Evolutionary conservation across 768 basidiomycete species (phyloP), one percentile per base, ranked within the genome.

Genomic region (Tulasnella sp.): DNA sequence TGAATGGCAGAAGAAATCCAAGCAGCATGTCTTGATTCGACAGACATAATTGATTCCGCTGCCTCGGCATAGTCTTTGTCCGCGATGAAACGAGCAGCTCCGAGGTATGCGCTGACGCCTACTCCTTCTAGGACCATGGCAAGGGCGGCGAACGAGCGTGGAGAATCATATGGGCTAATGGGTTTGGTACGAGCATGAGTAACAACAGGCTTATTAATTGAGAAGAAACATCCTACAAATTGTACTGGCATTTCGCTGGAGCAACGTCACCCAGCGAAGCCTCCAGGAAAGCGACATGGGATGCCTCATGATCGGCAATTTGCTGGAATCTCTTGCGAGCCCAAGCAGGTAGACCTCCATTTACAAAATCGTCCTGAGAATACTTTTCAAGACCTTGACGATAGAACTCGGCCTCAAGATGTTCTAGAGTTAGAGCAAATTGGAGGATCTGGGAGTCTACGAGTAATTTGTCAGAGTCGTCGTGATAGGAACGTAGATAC

Each of bases 1-100:
- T 66, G 63, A 40, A 76, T 70, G n/a, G 73, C 69, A 1, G 72
- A 70, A 53, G 69, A 67, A 34, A 82, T 63, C 78, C 78, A 83
- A 2, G 72, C 66, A 19, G 76, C 70, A 51, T 83, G 81, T 29
- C 79, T 72, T 20, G 78, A 70, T 59, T 83, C 78, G 46, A 72
- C 72, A 13, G 75, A 66, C 40, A 83, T 67, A 57, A 86, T 82
- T 16, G 69, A 71, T 1, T 70, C 81, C 4, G 75, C 72, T 15
- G 72, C 70, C 4, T 74, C 73, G 19, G 76, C 60, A 60, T 73
- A 74, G 24, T 65, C 70, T 62, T 69, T 67, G 57, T 71, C 66
- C 13, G 61, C 56, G 56, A 81, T 65, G 54, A 64, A 69, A 24
- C 67, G 65, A 1, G 73, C 65, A 1, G 73, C 73, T 13, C 81